Base-by-base conservation (phyloP, 1,284 basidiomycete genomes). In the Stereum hirsutum region DNA sequence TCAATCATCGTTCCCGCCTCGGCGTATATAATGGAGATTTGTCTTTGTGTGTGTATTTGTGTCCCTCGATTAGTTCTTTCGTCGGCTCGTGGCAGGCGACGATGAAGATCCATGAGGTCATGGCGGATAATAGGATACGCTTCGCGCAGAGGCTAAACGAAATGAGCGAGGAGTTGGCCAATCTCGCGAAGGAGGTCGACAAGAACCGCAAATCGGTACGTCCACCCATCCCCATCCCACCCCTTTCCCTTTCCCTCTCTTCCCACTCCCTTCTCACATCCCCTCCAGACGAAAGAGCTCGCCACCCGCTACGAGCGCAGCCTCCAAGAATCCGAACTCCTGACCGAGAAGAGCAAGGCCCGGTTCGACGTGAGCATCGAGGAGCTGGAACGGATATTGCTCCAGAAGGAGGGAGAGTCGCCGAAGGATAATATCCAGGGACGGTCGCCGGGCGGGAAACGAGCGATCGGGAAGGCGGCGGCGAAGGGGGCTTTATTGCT, bases 401-500 rank as follows among this genome's bases (percentile, higher is more conserved):
- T 98, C 6, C 81, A 93, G 58, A 98, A 99, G 63, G 90, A 95
- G 58, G 94, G 96, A 19, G 95, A 98, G 61, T 82, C 80, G 4
- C 64, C 87, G 46, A 87, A 87, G 54, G 91, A 95, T 49, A 75
- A 73, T 7, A 70, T 90, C 44, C 81, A 86, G 51, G 65, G 65
- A 24, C 70, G 75, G 8, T 64, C 72, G 33, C 69, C 69, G 6
- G 75, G 75, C n/a, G 78, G 83, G 2, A 89, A 89, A 59, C 74
- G 87, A 32, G 84, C 70, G 1, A 79, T 89, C 45, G 88, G 80
- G 25, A 90, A 83, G 60, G 93, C 94, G 3, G 92, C 98, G 31
- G 85, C 86, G 19, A 97, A 95, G 58, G 90, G 92, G 11, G 89
- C 89, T 0, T 60, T 92, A 47, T 68, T 96, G 43, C 74, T 98